phyloP scores from a whole-genome alignment of 2,329 filamentous ascomycete genomes.

The Periconia digitata region DNA sequence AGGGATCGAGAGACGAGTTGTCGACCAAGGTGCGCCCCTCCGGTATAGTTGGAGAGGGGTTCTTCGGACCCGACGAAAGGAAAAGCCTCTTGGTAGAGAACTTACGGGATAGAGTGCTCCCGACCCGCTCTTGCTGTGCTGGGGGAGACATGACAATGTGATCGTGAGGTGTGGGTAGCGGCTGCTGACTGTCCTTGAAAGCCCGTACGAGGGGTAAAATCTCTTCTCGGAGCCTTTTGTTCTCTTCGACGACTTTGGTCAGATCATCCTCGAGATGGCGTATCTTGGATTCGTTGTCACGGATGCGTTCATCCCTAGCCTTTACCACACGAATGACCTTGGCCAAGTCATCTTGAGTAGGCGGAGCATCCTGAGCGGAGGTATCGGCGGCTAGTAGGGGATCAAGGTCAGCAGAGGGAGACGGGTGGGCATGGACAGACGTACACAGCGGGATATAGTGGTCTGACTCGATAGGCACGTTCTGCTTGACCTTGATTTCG shows the following conservation, averaged over 20 bases:
- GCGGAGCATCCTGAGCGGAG: constrained; percentile 79
- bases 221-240: constrained; percentile 84
- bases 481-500: constrained; percentile 92
- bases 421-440: constrained; percentile 29
- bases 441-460: constrained; percentile 92
- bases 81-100: constrained; percentile 57
- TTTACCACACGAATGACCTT: constrained; percentile 87
- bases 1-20: constrained; percentile 50
- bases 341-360: constrained; percentile 90
- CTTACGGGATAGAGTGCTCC: constrained; percentile 54
- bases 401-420: constrained; percentile 3
- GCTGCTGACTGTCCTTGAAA: constrained; percentile 88
- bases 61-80: constrained; percentile 51
- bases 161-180: constrained; percentile 65
- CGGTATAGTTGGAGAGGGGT: constrained; percentile 54
- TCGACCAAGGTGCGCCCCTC: constrained; percentile 46
- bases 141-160: constrained; percentile 39
- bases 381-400: constrained; percentile 74
- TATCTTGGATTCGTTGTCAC: constrained; percentile 78
- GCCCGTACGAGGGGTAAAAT: constrained; percentile 87
- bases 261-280: constrained; percentile 66
- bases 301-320: constrained; percentile 87
- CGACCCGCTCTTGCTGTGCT: constrained; percentile 38
- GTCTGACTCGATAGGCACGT: constrained; percentile 86
- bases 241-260: constrained; percentile 69